These are phyloP conservation scores for Herpetomonas muscarum DNA, from an alignment of 208 protist genomes.

Conservation along the genomic window DNA sequence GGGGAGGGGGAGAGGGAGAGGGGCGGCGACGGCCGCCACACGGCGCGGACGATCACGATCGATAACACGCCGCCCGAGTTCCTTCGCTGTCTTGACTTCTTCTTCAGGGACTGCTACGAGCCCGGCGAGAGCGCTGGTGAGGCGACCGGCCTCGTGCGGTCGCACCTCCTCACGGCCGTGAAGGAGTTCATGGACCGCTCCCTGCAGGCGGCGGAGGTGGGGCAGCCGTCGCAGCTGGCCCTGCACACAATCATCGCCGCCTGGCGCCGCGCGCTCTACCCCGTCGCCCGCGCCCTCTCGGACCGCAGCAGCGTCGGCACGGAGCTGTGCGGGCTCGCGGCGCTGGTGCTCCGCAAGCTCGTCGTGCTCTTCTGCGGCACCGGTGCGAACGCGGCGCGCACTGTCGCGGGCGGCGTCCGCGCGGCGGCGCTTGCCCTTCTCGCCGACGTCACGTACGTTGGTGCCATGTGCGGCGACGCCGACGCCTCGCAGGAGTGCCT, in stretches of 20 bases:
- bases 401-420: slow-evolving; percentile 30
- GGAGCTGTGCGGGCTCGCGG: slow-evolving; percentile 66
- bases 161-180: slow-evolving; percentile 69
- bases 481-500: slow-evolving; percentile 75
- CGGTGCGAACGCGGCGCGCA: slow-evolving; percentile 11
- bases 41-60: slow-evolving; percentile 7
- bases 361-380: slow-evolving; percentile 45
- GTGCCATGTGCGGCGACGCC: slow-evolving; percentile 68
- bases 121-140: slow-evolving; percentile 10
- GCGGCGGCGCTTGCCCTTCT: slow-evolving; percentile 49
- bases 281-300: slow-evolving; percentile 53
- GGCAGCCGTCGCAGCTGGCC: slow-evolving; percentile 9
- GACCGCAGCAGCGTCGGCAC: slow-evolving; percentile 35
- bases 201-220: slow-evolving; percentile 17
- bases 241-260: slow-evolving; percentile 45
- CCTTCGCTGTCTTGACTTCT: slow-evolving; percentile 50
- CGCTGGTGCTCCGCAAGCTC: slow-evolving; percentile 69
- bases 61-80: slow-evolving; percentile 28
- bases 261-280: slow-evolving; percentile 67
- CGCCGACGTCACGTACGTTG: slow-evolving; percentile 67
- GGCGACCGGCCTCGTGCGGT: slow-evolving; percentile 36
- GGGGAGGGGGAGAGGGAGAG: background rate
- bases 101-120: slow-evolving; percentile 45
- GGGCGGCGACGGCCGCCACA: background rate
- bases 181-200: slow-evolving; percentile 73